A percentile compares a stretch with the other conserved stretches of the same genome.
These are phyloP conservation scores for Thraustotheca clavata DNA, from an alignment of 352 stramenopile genomes.

Conservation along the genomic window DNA sequence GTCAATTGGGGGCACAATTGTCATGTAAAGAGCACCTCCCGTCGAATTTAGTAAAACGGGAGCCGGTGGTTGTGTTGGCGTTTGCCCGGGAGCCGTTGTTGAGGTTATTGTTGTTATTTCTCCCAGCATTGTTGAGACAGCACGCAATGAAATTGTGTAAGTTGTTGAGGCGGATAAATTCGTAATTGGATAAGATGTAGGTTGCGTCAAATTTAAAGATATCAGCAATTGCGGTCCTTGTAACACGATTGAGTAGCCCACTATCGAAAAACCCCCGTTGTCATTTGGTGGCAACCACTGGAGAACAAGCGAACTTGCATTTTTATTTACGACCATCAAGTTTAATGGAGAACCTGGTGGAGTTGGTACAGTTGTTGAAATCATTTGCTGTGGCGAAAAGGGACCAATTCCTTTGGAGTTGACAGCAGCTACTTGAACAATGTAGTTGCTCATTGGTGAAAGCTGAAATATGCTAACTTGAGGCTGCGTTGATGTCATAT, in stretches of 20 bases:
- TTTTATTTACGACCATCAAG: slow-evolving; percentile 26
- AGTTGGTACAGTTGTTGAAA: background rate
- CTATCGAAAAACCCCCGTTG: slow-evolving; percentile 35
- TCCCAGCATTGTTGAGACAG: background rate
- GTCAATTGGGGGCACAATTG: background rate
- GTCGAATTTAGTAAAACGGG: background rate
- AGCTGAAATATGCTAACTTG: background rate
- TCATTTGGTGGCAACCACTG: slow-evolving; percentile 45
- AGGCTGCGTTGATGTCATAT: background rate
- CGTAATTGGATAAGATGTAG: background rate
- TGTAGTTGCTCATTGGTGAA: background rate
- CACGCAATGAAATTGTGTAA: background rate
- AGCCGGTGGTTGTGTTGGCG: background rate
- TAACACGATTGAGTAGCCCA: slow-evolving; percentile 31
- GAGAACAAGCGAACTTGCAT: slow-evolving; percentile 36
- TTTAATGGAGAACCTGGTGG: slow-evolving; percentile 24
- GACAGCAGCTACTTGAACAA: background rate
- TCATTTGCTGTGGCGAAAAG: background rate
- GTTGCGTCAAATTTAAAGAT: background rate
- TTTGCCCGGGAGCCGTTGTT: background rate
- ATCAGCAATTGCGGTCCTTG: background rate
- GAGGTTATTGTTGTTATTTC: background rate
- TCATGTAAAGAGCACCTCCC: background rate
- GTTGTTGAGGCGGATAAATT: background rate
- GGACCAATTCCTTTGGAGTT: background rate